Evolutionary conservation across 2,329 filamentous ascomycete genomes (phyloP), one percentile per base, ranked within the genome.

Genomic region (Fragosphaeria purpurea): DNA sequence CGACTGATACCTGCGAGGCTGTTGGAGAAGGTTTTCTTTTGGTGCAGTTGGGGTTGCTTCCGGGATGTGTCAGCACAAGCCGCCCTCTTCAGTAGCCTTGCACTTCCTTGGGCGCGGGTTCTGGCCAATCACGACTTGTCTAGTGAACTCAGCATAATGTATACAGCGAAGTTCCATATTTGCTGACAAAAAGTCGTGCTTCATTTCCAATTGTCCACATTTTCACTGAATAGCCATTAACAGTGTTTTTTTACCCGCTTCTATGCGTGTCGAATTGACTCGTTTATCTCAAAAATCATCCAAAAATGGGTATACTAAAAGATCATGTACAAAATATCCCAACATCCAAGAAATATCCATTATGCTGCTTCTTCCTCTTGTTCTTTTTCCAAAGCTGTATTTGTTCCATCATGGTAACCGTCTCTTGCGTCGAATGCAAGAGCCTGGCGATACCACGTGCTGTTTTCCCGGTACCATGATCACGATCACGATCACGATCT

Each of bases 231-330:
- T 34, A 47, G 44, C 41, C 46, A 48, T 53, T 35, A 31, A 10
- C 45, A 50, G 33, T 41, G 41, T 45, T n/a, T 43, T 44, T 47
- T 39, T 50, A 22, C 22, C 22, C 22, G 22, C 22, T 22, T 22
- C 43, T 46, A 43, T 11, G 13, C 31, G 31, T 12, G 31, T 33
- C 12, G 9, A 32, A 32, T 32, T 13, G 12, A 31, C 44, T 39
- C 13, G 32, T 39, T 5, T 41, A 33, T 35, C 34, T 38, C 32
- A 32, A 41, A 33, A 32, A 35, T 37, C 37, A 22, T 46, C 51
- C 39, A 47, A 53, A 47, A 50, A 22, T 47, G 51, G 51, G 51
- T 53, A 53, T 53, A 53, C 51, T 48, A 35, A 48, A 48, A 44
- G 22, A 44, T 41, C 47, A 44, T 48, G 46, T 35, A 38, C 43